A percentile compares a stretch with the other conserved stretches of the same genome.
Conservation (phyloP, 2,329 filamentous ascomycete genomes). For the Arthroderma sp. region DNA sequence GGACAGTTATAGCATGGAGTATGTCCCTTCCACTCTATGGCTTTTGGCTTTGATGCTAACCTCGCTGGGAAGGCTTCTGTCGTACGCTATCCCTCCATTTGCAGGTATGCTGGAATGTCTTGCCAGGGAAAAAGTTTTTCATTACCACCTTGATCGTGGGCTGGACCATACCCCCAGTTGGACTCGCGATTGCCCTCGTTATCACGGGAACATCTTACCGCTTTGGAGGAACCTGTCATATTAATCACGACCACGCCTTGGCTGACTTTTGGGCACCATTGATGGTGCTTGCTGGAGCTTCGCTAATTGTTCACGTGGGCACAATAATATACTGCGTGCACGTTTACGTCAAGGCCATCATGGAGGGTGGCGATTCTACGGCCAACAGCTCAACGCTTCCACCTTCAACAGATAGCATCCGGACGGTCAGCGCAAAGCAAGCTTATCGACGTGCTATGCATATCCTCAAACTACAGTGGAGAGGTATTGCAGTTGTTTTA, state of each 20-base stretch:
- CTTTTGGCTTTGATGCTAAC: not conserved
- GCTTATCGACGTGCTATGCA: conserved; percentile 77
- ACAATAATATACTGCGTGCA: conserved; percentile 90
- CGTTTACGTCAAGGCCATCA: conserved; percentile 75
- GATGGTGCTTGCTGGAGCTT: conserved; percentile 60
- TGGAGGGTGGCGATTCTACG: conserved; percentile 57
- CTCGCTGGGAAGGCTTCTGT: conserved; percentile 49
- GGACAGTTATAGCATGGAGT: conserved; percentile 73
- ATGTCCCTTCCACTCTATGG: conserved; percentile 15
- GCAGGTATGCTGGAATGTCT: conserved; percentile 94
- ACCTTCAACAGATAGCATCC: conserved; percentile 61
- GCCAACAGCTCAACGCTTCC: conserved; percentile 58
- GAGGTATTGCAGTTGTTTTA: conserved; percentile 76
- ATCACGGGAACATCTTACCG: conserved; percentile 89
- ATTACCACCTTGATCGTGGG: conserved; percentile 66
- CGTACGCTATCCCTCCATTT: conserved; percentile 84
- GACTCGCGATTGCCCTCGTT: conserved; percentile 61
- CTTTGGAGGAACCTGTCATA: conserved; percentile 83
- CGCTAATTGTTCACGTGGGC: conserved; percentile 66
- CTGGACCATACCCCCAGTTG: conserved; percentile 69
- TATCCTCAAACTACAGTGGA: conserved; percentile 86
- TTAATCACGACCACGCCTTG: conserved; percentile 78
- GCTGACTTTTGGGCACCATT: conserved; percentile 84
- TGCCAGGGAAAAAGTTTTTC: conserved; percentile 82
- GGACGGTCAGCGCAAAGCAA: conserved; percentile 69